Percentiles rank a stretch among this genome's conserved stretches.
Evolutionary conservation across 495 filamentous ascomycete species (phyloP).

Genomic region (Penicillium manginii): DNA sequence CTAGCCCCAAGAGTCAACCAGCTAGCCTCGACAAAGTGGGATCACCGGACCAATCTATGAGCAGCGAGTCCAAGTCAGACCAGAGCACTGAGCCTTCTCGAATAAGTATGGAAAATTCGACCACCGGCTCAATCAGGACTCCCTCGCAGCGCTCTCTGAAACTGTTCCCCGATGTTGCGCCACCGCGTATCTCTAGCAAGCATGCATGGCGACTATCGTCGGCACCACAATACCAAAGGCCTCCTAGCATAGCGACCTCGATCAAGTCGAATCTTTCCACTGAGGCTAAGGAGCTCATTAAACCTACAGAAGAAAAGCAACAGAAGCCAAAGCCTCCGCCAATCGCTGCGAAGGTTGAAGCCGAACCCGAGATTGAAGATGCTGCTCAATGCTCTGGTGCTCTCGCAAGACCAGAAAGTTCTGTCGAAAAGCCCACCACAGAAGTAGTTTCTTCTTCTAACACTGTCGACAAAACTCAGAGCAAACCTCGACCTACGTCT

Average conservation of each 20-base stretch:
- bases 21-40: neutral
- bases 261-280: neutral
- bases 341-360: neutral
- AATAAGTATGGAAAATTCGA: neutral
- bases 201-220: conserved; percentile 33
- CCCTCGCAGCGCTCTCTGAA: conserved; percentile 36
- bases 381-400: conserved; percentile 13
- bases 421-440: neutral
- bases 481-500: conserved; percentile 27
- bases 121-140: conserved; percentile 1
- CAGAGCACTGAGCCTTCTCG: neutral
- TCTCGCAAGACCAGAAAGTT: conserved; percentile 1
- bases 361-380: conserved; percentile 1
- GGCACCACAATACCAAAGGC: conserved; percentile 23
- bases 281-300: neutral
- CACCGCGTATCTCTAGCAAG: conserved; percentile 39
- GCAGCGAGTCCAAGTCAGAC: conserved; percentile 9
- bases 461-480: conserved; percentile 13
- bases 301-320: neutral
- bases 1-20: neutral
- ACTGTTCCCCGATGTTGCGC: conserved; percentile 42
- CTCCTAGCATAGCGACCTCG: conserved; percentile 14
- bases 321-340: conserved; percentile 1
- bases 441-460: conserved; percentile 9
- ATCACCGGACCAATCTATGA: conserved; percentile 3